phyloP scores from a whole-genome alignment of 805 yeast species.

The Candida loeiensis region DNA sequence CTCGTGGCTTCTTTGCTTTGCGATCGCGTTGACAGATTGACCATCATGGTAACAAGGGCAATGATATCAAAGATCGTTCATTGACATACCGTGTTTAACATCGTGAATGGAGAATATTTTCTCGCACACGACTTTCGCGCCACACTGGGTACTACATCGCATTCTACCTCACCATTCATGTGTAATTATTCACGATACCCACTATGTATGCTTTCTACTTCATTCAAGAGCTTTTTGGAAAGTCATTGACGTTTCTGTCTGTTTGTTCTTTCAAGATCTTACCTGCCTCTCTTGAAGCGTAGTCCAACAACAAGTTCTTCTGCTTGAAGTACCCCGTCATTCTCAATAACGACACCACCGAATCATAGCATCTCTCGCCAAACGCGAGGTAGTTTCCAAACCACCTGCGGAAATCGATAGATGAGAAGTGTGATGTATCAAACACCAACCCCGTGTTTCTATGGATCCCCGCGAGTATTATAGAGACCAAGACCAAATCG shows the following conservation, averaged over 20 bases:
- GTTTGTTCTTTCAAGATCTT: constrained; percentile 28
- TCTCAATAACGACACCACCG: constrained; percentile 42
- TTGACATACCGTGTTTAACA: constrained; percentile 6
- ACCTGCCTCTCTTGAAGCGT: constrained; percentile 29
- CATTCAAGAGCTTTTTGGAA: constrained; percentile 8
- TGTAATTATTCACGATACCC: background rate
- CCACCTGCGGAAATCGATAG: constrained; percentile 44
- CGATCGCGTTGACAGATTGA: constrained; percentile 16
- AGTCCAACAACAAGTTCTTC: constrained; percentile 35
- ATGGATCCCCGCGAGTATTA: constrained; percentile 82
- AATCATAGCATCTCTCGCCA: constrained; percentile 60
- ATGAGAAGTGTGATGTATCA: constrained; percentile 48
- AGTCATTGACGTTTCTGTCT: constrained; percentile 26
- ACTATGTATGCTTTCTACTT: too few species aligned
- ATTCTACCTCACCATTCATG: too few species aligned
- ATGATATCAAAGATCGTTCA: background rate
- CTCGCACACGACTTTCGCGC: background rate
- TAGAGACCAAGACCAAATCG: constrained; percentile 74
- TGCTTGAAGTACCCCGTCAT: constrained; percentile 51
- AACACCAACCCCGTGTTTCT: constrained; percentile 73
- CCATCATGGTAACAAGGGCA: constrained; percentile 6
- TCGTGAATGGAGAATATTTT: background rate
- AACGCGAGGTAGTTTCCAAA: constrained; percentile 50
- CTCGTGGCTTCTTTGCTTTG: constrained; percentile 10
- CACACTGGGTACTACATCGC: background rate